A percentile compares a stretch with the other conserved stretches of the same genome.
Conservation (phyloP, 2,329 filamentous ascomycete genomes). For the Exophiala viscosa region DNA sequence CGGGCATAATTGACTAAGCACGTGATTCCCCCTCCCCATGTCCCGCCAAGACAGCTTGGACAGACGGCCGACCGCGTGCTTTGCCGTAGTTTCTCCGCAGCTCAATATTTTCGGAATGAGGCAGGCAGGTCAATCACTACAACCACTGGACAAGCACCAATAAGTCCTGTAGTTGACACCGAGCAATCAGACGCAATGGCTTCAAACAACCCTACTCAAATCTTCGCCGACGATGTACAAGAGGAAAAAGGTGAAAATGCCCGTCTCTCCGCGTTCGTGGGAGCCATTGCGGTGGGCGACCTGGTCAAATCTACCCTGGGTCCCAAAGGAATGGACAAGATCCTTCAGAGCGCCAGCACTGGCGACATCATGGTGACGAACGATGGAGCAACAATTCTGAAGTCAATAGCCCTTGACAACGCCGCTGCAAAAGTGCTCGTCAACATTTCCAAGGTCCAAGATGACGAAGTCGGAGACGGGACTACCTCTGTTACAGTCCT, state of each 20-base stretch:
- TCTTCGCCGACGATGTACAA: constrained; percentile 94
- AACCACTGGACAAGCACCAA: not conserved
- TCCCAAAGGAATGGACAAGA: constrained; percentile 99
- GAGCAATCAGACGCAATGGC: not conserved
- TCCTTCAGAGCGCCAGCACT: constrained; percentile 90
- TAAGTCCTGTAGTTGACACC: not conserved
- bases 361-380: constrained; percentile 98
- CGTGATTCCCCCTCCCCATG: too few species aligned
- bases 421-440: constrained; percentile 96
- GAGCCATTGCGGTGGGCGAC: constrained; percentile 95
- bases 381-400: constrained; percentile 96
- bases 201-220: constrained; percentile 75
- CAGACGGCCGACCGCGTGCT: too few species aligned
- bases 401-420: constrained; percentile 97
- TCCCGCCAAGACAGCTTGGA: too few species aligned
- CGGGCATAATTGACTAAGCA: too few species aligned
- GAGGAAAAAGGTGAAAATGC: constrained; percentile 99
- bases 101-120: too few species aligned
- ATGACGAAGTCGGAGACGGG: constrained; percentile 96
- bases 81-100: too few species aligned
- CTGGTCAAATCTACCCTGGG: constrained; percentile 95
- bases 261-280: constrained; percentile 94
- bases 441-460: constrained; percentile 98
- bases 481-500: constrained; percentile 97
- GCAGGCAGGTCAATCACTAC: too few species aligned